A percentile compares a stretch with the other conserved stretches of the same genome.
Conservation (phyloP, 768 basidiomycete genomes). For the Mycena latifolia region DNA sequence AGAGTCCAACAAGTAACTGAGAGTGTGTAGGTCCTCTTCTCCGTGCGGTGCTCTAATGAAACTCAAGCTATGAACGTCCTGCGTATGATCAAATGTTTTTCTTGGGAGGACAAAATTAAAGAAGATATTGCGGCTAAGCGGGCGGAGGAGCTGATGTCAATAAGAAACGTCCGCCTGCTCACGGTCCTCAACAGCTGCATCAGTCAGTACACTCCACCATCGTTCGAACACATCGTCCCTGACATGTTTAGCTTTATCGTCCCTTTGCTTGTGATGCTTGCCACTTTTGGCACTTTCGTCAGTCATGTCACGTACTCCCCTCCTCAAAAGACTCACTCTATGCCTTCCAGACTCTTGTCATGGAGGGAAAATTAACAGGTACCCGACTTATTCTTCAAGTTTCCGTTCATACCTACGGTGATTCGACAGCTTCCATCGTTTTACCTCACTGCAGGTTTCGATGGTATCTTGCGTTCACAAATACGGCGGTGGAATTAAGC, state of each 20-base stretch:
- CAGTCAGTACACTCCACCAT: conserved; percentile 47
- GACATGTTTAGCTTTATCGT: conserved; percentile 52
- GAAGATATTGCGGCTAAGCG: conserved; percentile 57
- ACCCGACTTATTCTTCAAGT: background rate
- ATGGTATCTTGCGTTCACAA: conserved; percentile 49
- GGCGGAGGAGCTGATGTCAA: conserved; percentile 57
- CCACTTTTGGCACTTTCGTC: conserved; percentile 61
- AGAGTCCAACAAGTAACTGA: conserved; percentile 63
- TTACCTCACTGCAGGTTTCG: conserved; percentile 33
- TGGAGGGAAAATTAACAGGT: conserved; percentile 36
- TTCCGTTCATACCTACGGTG: conserved; percentile 4
- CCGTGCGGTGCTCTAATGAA: conserved; percentile 37
- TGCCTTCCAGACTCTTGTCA: conserved; percentile 13
- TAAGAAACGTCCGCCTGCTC: conserved; percentile 56
- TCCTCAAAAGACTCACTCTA: background rate
- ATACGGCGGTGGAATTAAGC: conserved; percentile 44
- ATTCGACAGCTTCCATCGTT: conserved; percentile 37
- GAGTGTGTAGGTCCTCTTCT: conserved; percentile 50
- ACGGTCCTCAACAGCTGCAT: conserved; percentile 51
- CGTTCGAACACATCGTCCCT: conserved; percentile 4
- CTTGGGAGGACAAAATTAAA: conserved; percentile 59
- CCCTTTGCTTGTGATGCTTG: conserved; percentile 61
- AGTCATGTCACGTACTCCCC: conserved; percentile 24
- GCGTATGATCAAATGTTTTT: conserved; percentile 69
- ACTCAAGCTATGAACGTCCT: conserved; percentile 55